Evolutionary conservation across 2,329 filamentous ascomycete species (phyloP).

Genomic region (Ploettnerulaceae sp.): DNA sequence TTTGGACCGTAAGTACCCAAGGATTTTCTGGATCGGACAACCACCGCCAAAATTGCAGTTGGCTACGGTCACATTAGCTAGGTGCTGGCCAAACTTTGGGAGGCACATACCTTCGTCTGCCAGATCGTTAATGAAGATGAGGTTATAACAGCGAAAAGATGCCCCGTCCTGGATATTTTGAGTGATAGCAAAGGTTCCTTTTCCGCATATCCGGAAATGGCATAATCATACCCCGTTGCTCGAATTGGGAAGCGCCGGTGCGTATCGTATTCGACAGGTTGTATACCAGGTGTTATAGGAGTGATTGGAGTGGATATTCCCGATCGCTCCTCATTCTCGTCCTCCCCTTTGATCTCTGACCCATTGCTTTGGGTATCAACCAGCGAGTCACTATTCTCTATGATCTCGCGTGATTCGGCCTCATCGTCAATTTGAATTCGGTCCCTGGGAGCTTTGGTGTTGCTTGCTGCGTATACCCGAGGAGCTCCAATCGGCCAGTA

Average conservation of each 20-base stretch:
- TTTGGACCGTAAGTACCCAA: conserved; percentile 81
- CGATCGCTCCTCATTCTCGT: conserved; percentile 22
- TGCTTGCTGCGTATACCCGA: conserved; percentile 75
- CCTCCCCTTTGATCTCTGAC: conserved; percentile 26
- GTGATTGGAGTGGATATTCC: conserved; percentile 45
- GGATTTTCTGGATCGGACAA: conserved; percentile 76
- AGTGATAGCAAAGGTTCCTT: conserved; percentile 69
- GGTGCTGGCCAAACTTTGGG: background rate
- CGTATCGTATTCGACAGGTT: conserved; percentile 53
- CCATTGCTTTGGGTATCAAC: conserved; percentile 27
- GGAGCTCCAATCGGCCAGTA: conserved; percentile 89
- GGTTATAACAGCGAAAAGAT: conserved; percentile 84
- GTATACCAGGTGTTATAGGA: conserved; percentile 53
- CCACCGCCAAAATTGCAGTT: conserved; percentile 78
- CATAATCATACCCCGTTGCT: conserved; percentile 15
- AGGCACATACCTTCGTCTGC: conserved; percentile 78
- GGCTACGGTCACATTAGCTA: conserved; percentile 51
- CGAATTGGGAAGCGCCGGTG: conserved; percentile 23
- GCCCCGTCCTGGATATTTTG: conserved; percentile 71
- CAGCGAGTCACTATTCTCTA: conserved; percentile 35
- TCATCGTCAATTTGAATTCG: conserved; percentile 58
- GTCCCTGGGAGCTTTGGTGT: conserved; percentile 50
- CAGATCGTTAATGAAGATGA: conserved; percentile 83
- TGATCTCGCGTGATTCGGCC: conserved; percentile 38
- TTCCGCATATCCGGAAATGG: conserved; percentile 19